Percentiles rank a stretch among this genome's conserved stretches.
These are phyloP conservation scores for Eutrema heterophyllum DNA, from an alignment of 345 rosid species.

Conservation along the genomic window DNA sequence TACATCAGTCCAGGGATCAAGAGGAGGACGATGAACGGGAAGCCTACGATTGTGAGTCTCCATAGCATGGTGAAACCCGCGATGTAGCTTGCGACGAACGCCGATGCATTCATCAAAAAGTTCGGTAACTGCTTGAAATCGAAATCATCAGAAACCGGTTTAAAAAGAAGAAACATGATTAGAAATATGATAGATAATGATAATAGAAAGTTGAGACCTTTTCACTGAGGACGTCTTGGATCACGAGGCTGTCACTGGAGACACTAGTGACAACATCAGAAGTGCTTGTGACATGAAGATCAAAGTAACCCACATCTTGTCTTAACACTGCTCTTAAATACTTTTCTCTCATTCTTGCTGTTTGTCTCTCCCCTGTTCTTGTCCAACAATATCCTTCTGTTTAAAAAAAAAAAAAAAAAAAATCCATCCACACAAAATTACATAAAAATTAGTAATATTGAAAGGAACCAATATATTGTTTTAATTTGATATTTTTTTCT, in stretches of 20 bases:
- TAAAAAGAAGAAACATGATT: neutral
- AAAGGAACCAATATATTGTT: neutral
- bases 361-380: slow-evolving; percentile 91
- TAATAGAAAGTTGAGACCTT: slow-evolving; percentile 46
- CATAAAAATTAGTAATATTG: neutral
- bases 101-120: slow-evolving; percentile 67
- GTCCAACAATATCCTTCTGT: slow-evolving; percentile 91
- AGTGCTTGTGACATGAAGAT: slow-evolving; percentile 77
- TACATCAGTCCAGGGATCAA: slow-evolving; percentile 89
- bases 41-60: slow-evolving; percentile 75
- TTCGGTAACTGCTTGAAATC: slow-evolving; percentile 60
- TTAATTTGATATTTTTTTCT: neutral
- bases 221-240: slow-evolving; percentile 92
- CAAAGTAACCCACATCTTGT: slow-evolving; percentile 92
- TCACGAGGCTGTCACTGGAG: slow-evolving; percentile 86
- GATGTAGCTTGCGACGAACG: slow-evolving; percentile 78
- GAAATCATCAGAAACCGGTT: slow-evolving; percentile 50
- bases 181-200: neutral
- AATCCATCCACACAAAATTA: neutral
- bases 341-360: slow-evolving; percentile 67
- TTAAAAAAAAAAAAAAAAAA: too few species aligned
- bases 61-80: slow-evolving; percentile 81
- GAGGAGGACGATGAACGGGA: slow-evolving; percentile 77
- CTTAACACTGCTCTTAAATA: slow-evolving; percentile 83
- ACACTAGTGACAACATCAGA: slow-evolving; percentile 84